Evolutionary conservation across 495 filamentous ascomycete genomes (phyloP), one percentile per base, ranked within the genome.

Genomic region (Aspergillus cristatus): DNA sequence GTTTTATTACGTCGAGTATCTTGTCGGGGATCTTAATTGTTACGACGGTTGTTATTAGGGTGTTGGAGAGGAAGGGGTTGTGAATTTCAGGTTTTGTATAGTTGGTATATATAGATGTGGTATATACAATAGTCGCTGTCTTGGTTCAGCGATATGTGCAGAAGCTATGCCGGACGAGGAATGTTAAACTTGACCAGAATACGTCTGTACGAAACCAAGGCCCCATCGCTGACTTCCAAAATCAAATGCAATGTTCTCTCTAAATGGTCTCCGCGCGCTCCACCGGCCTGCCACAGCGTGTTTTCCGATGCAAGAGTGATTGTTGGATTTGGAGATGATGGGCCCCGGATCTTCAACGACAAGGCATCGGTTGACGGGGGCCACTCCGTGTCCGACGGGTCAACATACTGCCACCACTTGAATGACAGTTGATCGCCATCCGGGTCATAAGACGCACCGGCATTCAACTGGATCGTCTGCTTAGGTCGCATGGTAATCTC

Each of bases 1-100:
- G 68, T 0, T 73, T 57, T 31, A 70, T 71, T 18, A 64, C 68
- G 0, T 46, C 60, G 1, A 51, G 54, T 18, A 45, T 51, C 24
- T 38, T 69, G 34, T 62, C 62, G 0, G 38, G 53, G 1, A 18
- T 57, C 14, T 26, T 68, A 34, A 62, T 68, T 16, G 35, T 46
- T 1, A 57, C 43, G 8, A 37, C 59, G 13, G 10, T 30, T 30
- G 10, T 11, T 14, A 30, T 30, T 11, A 12, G 28, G 28, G 28
- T 14, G 3, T 11, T 30, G 20, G 20, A 24, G 20, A 24, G 20
- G 20, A 8, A 8, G 20, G 20, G 4, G 20, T 8, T 4, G 20
- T 4, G 20, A 24, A 8, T 24, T 24, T 24, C 8, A 8, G 20
- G 4, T 24, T 24, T 8, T 24, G 20, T 4, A 24, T 24, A 24